These are phyloP conservation scores for Pseudocercospora vitis DNA, from an alignment of 2,329 filamentous ascomycete genomes.

Conservation along the genomic window DNA sequence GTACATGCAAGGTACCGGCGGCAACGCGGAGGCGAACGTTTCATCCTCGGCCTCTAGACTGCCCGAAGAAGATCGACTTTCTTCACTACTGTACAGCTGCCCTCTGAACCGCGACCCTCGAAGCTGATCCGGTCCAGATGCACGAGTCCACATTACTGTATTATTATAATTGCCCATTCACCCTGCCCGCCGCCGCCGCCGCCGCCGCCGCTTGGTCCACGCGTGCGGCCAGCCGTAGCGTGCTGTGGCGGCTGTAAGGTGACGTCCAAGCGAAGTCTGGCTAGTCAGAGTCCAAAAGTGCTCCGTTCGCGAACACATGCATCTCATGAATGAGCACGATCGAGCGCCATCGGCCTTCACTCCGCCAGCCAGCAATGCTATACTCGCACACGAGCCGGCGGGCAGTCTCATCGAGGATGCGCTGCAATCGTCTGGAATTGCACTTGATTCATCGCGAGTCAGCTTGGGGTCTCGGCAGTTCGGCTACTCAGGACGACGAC, in stretches of 20 bases:
- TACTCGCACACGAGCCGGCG: neutral
- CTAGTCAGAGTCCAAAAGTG: neutral
- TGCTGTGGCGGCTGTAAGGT: conserved; percentile 5
- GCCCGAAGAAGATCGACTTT: neutral
- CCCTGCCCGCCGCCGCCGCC: no score
- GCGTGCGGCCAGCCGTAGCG: conserved; percentile 1
- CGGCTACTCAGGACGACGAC: neutral
- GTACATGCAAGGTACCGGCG: conserved; percentile 17
- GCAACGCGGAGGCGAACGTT: conserved; percentile 9
- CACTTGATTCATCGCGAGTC: neutral
- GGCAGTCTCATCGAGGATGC: neutral
- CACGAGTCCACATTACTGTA: neutral
- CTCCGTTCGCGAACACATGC: conserved; percentile 1
- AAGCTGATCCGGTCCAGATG: neutral
- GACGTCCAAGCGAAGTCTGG: neutral
- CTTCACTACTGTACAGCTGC: neutral
- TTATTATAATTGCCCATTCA: no score
- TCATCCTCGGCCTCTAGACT: conserved; percentile 2
- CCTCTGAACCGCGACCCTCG: neutral
- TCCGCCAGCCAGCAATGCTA: conserved; percentile 5
- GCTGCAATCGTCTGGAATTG: conserved; percentile 1
- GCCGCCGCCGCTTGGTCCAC: neutral
- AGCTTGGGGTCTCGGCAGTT: neutral
- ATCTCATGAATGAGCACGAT: conserved; percentile 8
- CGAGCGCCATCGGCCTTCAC: conserved; percentile 5